phyloP scores from a whole-genome alignment of 768 basidiomycete species.

The Leucosporidium creatinivorum region DNA sequence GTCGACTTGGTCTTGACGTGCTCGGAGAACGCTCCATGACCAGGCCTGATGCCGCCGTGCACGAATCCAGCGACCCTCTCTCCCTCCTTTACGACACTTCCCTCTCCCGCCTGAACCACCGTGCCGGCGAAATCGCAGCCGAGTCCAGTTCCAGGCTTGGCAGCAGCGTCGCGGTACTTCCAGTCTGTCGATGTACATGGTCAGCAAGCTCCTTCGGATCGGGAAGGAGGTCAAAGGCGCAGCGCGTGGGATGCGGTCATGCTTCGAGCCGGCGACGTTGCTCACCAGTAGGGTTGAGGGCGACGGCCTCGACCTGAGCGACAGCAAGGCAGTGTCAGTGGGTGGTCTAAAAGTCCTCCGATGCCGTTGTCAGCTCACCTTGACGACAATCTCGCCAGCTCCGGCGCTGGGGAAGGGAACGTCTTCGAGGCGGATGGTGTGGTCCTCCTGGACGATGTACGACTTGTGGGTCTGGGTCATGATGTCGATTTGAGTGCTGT shows the following conservation, averaged over 20 bases:
- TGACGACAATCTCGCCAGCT: constrained; percentile 6
- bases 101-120: constrained; percentile 4
- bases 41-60: constrained; percentile 1
- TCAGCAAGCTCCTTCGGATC: background rate
- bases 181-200: background rate
- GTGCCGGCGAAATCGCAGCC: constrained; percentile 14
- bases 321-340: too few species aligned
- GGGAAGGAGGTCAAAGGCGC: background rate
- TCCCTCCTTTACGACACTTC: constrained; percentile 6
- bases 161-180: constrained; percentile 6
- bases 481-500: too few species aligned
- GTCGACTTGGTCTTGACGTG: constrained; percentile 10
- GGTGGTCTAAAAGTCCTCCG: too few species aligned
- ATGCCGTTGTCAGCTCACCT: background rate
- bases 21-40: constrained; percentile 14
- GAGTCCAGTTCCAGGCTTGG: background rate
- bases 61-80: constrained; percentile 20
- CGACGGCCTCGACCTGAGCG: constrained; percentile 3
- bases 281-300: constrained; percentile 18
- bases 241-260: background rate
- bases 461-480: background rate
- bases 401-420: background rate
- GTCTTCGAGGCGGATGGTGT: background rate
- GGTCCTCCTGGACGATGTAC: background rate
- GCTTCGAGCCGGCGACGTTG: background rate